phyloP scores from a whole-genome alignment of 306 rosid genomes.

The Lotus japonicus region DNA sequence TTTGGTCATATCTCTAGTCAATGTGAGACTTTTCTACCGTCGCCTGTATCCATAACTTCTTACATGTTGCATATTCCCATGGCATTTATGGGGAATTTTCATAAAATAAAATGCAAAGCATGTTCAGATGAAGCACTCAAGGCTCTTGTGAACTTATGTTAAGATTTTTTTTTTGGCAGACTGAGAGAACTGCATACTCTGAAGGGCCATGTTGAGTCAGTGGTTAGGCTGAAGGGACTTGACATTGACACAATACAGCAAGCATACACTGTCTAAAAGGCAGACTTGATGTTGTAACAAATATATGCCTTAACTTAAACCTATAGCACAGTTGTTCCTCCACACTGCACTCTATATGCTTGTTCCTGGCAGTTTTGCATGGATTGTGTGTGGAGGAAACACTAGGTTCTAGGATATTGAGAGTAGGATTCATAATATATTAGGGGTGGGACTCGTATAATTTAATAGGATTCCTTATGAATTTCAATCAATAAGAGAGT shows the following conservation, averaged over 20 bases:
- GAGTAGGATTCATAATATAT: too few species aligned
- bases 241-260: slow-evolving; percentile 63
- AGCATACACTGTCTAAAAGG: slow-evolving; percentile 51
- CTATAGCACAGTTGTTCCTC: background rate
- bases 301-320: background rate
- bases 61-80: background rate
- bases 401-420: too few species aligned
- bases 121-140: background rate
- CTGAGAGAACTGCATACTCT: slow-evolving; percentile 59
- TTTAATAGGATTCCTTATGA: too few species aligned
- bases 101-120: background rate
- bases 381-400: background rate
- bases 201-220: slow-evolving; percentile 79
- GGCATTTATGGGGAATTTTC: background rate
- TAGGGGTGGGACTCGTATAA: too few species aligned
- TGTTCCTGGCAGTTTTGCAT: background rate
- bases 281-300: background rate
- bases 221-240: slow-evolving; percentile 65
- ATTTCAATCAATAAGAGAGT: too few species aligned
- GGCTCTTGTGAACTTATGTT: background rate
- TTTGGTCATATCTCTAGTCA: too few species aligned
- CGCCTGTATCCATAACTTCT: background rate
- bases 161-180: slow-evolving; percentile 31
- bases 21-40: too few species aligned
- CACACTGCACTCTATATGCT: background rate